phyloP scores from a whole-genome alignment of 2,329 filamentous ascomycete genomes.

The Rhinocladiella mackenziei region DNA sequence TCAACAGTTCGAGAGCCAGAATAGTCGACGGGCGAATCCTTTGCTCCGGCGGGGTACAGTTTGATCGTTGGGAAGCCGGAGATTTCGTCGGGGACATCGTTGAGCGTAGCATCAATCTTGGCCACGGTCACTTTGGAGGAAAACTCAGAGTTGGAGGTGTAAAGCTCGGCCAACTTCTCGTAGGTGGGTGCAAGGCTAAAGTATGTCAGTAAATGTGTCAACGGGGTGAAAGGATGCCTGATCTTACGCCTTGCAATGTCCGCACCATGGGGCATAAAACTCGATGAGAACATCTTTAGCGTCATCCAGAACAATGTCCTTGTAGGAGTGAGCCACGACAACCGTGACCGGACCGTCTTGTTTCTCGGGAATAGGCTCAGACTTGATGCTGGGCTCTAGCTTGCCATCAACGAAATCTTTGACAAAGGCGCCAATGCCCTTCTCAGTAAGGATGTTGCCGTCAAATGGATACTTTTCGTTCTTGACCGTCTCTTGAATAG shows the following conservation, averaged over 20 bases:
- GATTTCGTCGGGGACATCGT: slow-evolving; percentile 96
- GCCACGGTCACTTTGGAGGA: slow-evolving; percentile 62
- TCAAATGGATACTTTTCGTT: slow-evolving; percentile 97
- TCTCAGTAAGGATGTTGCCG: slow-evolving; percentile 69
- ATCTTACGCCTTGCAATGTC: slow-evolving; percentile 63
- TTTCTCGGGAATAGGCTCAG: slow-evolving; percentile 88
- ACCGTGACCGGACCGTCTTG: slow-evolving; percentile 85
- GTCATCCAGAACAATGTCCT: slow-evolving; percentile 85
- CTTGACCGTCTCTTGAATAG: slow-evolving; percentile 91
- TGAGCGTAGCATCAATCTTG: slow-evolving; percentile 94
- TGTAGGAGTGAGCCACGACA: slow-evolving; percentile 90
- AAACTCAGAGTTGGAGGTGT: slow-evolving; percentile 47
- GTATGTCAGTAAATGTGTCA: slow-evolving; percentile 8
- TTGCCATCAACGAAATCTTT: slow-evolving; percentile 81
- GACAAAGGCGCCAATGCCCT: slow-evolving; percentile 75
- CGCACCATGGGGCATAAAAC: slow-evolving; percentile 90
- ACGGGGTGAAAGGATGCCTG: slow-evolving; percentile 8
- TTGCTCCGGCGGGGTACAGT: slow-evolving; percentile 86
- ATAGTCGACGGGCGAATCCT: slow-evolving; percentile 82
- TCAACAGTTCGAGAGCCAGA: slow-evolving; percentile 81
- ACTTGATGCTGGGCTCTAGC: slow-evolving; percentile 95
- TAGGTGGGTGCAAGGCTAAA: slow-evolving; percentile 61
- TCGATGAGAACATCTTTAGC: slow-evolving; percentile 95
- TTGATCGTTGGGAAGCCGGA: slow-evolving; percentile 99
- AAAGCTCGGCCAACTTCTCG: slow-evolving; percentile 59